These are phyloP conservation scores for Calonectria montana DNA, from an alignment of 2,329 filamentous ascomycete genomes.

Conservation along the genomic window DNA sequence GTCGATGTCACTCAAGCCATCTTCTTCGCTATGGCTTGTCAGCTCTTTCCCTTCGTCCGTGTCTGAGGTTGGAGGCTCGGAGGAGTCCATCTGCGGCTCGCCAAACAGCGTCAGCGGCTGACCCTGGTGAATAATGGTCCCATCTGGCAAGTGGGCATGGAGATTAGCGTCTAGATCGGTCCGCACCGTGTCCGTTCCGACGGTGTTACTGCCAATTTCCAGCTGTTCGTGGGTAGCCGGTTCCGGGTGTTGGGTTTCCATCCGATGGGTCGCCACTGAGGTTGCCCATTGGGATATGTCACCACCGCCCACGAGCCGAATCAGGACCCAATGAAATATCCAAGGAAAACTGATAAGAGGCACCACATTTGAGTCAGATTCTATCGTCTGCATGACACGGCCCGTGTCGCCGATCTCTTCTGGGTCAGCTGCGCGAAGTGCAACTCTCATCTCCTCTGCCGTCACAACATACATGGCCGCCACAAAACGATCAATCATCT, in stretches of 20 bases:
- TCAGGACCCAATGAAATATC: conserved; percentile 78
- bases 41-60: conserved; percentile 6
- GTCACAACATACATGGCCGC: conserved; percentile 92
- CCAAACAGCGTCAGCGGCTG: conserved; percentile 33
- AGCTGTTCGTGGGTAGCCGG: neutral
- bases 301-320: conserved; percentile 45
- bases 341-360: conserved; percentile 95
- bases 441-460: conserved; percentile 73
- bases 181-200: neutral
- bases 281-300: conserved; percentile 36
- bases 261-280: conserved; percentile 26
- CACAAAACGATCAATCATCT: conserved; percentile 76
- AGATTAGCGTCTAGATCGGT: conserved; percentile 17
- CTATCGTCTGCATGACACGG: conserved; percentile 30
- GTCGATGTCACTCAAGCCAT: neutral
- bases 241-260: neutral
- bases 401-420: conserved; percentile 49
- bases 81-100: conserved; percentile 7
- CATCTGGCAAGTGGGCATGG: conserved; percentile 31
- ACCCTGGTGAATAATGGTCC: conserved; percentile 32
- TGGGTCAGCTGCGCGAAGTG: conserved; percentile 59
- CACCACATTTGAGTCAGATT: conserved; percentile 61
- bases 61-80: neutral
- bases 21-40: neutral
- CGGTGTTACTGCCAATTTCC: neutral